phyloP scores from a whole-genome alignment of 441 rosid species.

The Aleurites moluccanus region DNA sequence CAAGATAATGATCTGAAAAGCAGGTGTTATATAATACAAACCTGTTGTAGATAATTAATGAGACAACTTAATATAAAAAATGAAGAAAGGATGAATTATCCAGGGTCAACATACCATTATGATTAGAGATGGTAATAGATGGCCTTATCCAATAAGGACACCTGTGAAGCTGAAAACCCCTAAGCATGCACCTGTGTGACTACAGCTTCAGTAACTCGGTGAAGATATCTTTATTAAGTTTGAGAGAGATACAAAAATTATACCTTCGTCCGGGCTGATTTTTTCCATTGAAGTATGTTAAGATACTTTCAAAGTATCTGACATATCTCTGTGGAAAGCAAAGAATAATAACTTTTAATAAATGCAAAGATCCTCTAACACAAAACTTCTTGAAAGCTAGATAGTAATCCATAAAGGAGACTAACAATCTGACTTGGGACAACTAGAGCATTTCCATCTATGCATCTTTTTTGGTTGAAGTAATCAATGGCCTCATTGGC shows the following conservation, averaged over 20 bases:
- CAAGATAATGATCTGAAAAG: not conserved
- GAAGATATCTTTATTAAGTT: conserved; percentile 11
- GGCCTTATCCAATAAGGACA: conserved; percentile 95
- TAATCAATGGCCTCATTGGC: conserved; percentile 67
- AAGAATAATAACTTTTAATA: conserved; percentile 11
- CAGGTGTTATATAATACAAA: not conserved
- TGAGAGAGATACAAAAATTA: conserved; percentile 17
- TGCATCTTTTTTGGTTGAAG: conserved; percentile 86
- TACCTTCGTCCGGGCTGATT: conserved; percentile 73
- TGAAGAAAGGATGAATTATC: not conserved
- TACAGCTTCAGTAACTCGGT: conserved; percentile 27
- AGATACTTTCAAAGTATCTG: conserved; percentile 59
- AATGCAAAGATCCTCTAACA: conserved; percentile 13
- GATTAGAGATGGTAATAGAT: conserved; percentile 64
- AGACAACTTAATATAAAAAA: not conserved
- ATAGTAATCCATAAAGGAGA: conserved; percentile 27
- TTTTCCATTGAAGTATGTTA: conserved; percentile 55
- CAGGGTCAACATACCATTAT: conserved; percentile 50
- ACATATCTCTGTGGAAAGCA: conserved; percentile 60
- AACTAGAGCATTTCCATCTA: conserved; percentile 84
- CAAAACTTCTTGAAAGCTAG: conserved; percentile 17
- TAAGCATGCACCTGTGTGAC: conserved; percentile 73
- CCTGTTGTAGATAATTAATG: not conserved
- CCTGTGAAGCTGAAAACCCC: conserved; percentile 74
- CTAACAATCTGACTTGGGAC: conserved; percentile 93